Conservation (phyloP, 2,329 filamentous ascomycete genomes). For the Claviceps pazoutovae region DNA sequence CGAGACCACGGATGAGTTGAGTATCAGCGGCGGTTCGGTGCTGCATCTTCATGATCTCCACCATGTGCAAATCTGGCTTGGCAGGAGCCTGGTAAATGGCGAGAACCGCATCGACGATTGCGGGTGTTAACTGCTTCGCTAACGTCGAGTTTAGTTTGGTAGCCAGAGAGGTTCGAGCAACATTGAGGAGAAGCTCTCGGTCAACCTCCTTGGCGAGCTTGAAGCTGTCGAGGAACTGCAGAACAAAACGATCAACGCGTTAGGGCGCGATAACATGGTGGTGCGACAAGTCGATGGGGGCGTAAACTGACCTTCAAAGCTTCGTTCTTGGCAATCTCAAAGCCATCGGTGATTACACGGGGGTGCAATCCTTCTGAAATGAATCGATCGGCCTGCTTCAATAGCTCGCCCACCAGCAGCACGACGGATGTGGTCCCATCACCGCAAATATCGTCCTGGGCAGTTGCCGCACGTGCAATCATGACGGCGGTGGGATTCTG, state of each 20-base stretch:
- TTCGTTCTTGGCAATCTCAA: conserved; percentile 91
- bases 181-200: conserved; percentile 81
- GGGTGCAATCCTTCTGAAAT: conserved; percentile 96
- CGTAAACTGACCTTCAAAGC: conserved; percentile 54
- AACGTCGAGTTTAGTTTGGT: conserved; percentile 88
- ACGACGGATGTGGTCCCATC: conserved; percentile 97
- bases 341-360: conserved; percentile 91
- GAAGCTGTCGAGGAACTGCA: conserved; percentile 85
- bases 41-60: conserved; percentile 99
- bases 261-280: not conserved
- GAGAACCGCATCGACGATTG: conserved; percentile 91
- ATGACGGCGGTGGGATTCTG: conserved; percentile 94
- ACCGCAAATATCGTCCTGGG: conserved; percentile 95
- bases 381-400: conserved; percentile 95
- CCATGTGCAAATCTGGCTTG: conserved; percentile 97
- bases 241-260: not conserved
- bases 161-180: conserved; percentile 84
- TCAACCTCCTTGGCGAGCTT: conserved; percentile 82
- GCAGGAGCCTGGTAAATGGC: conserved; percentile 79
- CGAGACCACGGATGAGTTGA: conserved; percentile 84
- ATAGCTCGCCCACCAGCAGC: conserved; percentile 82
- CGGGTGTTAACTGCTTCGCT: conserved; percentile 80
- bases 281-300: not conserved
- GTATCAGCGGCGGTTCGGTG: conserved; percentile 93
- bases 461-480: conserved; percentile 74